phyloP scores from a whole-genome alignment of 306 rosid species.

The Prunus kanzakura region DNA sequence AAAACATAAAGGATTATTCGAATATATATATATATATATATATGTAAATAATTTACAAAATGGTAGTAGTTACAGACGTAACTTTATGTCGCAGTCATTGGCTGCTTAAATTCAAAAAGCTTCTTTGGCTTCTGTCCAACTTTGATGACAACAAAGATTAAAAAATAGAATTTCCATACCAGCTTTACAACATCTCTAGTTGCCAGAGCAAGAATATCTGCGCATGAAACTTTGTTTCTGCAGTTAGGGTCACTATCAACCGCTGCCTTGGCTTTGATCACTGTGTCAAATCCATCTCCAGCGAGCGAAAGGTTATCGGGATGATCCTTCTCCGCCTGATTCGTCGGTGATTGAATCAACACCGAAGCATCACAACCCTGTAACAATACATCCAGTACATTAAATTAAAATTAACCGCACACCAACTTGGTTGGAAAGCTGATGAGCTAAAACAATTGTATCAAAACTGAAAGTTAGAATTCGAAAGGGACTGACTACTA shows the following conservation, averaged over 20 bases:
- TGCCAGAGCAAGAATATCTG: slow-evolving; percentile 43
- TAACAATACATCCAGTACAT: background rate
- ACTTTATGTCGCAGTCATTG: background rate
- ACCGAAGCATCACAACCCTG: slow-evolving; percentile 48
- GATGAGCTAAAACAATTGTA: background rate
- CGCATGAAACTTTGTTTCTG: slow-evolving; percentile 42
- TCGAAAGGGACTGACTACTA: background rate
- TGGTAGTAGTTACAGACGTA: background rate
- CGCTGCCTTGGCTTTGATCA: slow-evolving; percentile 44
- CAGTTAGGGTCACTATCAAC: slow-evolving; percentile 31
- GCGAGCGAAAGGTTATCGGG: slow-evolving; percentile 41
- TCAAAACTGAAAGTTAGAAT: background rate
- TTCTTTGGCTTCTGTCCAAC: background rate
- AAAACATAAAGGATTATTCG: background rate
- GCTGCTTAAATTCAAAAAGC: background rate
- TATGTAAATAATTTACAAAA: background rate
- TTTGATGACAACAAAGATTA: background rate
- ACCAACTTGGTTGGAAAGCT: background rate
- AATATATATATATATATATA: background rate
- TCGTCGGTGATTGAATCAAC: slow-evolving; percentile 28
- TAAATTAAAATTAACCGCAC: too few relatives aligned
- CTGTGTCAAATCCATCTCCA: slow-evolving; percentile 47
- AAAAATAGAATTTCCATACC: slow-evolving; percentile 10
- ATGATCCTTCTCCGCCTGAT: slow-evolving; percentile 39
- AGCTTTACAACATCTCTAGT: slow-evolving; percentile 37